phyloP scores from a whole-genome alignment of 2,329 filamentous ascomycete species.

The Phaeophleospora eucalypticola region DNA sequence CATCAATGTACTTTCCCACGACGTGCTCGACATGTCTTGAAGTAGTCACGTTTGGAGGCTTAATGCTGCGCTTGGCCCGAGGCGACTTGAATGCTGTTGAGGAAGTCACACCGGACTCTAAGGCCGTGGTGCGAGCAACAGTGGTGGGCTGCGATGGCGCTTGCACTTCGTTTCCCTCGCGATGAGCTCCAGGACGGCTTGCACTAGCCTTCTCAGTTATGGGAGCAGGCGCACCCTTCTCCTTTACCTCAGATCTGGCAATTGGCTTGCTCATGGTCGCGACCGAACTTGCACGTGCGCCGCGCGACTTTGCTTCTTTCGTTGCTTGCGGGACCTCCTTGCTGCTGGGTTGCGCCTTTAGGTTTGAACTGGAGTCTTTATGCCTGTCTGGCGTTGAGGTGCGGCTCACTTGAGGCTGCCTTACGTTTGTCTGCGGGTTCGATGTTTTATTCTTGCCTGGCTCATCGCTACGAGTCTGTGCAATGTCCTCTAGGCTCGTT shows the following conservation, averaged over 20 bases:
- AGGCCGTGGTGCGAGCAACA: neutral
- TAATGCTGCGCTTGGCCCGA: neutral
- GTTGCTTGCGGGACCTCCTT: too few relatives aligned
- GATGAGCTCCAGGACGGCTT: too few relatives aligned
- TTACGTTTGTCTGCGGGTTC: neutral
- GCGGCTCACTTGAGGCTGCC: neutral
- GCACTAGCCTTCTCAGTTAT: too few relatives aligned
- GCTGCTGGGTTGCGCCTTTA: neutral
- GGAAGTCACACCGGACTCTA: neutral
- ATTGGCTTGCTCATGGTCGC: too few relatives aligned
- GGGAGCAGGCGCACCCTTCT: too few relatives aligned
- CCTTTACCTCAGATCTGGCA: too few relatives aligned
- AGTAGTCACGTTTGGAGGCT: neutral
- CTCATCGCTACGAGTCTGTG: neutral
- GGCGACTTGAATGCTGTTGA: neutral
- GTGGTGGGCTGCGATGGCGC: neutral
- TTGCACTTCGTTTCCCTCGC: neutral
- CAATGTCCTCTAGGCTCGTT: neutral
- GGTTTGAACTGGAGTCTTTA: neutral
- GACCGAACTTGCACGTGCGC: neutral
- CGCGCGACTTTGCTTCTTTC: too few relatives aligned
- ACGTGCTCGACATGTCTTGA: conserved; percentile 20
- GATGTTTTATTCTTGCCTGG: neutral
- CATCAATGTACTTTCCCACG: conserved; percentile 24
- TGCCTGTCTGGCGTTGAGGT: neutral